phyloP scores from a whole-genome alignment of 768 basidiomycete genomes.

The Russula sp. region DNA sequence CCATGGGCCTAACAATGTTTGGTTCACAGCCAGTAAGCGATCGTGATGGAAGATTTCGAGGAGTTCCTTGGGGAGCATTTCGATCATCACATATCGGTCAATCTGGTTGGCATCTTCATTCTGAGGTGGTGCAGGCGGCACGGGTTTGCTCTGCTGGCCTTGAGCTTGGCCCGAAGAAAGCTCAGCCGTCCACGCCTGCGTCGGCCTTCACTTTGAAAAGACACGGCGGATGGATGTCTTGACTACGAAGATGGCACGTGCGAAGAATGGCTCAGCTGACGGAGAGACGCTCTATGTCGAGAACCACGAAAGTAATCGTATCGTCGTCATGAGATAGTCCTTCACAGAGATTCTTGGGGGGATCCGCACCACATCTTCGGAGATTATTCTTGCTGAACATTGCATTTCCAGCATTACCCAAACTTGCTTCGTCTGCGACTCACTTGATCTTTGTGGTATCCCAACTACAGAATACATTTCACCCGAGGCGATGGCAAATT shows the following conservation, averaged over 20 bases:
- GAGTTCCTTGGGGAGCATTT: constrained; percentile 1
- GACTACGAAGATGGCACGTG: neutral
- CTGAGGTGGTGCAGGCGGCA: neutral
- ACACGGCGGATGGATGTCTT: neutral
- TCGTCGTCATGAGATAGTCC: too few species aligned
- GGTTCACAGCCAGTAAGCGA: neutral
- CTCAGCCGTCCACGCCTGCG: neutral
- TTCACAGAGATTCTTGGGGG: too few species aligned
- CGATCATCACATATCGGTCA: neutral
- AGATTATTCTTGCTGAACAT: too few species aligned
- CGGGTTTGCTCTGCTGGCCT: neutral
- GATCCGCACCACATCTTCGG: too few species aligned
- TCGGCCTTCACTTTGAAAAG: neutral
- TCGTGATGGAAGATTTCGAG: constrained; percentile 2
- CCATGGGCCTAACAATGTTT: neutral
- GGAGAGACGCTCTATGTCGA: too few species aligned
- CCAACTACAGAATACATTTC: too few species aligned
- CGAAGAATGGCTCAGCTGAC: neutral
- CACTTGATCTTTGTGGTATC: too few species aligned
- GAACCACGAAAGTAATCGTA: too few species aligned
- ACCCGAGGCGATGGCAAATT: too few species aligned
- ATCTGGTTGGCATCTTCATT: too few species aligned
- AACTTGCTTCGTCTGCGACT: too few species aligned
- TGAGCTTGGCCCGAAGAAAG: neutral
- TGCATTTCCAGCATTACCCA: too few species aligned